These are phyloP conservation scores for Phlyctochytrium planicorne DNA, from an alignment of 192 early-diverging fungal species.

Conservation along the genomic window DNA sequence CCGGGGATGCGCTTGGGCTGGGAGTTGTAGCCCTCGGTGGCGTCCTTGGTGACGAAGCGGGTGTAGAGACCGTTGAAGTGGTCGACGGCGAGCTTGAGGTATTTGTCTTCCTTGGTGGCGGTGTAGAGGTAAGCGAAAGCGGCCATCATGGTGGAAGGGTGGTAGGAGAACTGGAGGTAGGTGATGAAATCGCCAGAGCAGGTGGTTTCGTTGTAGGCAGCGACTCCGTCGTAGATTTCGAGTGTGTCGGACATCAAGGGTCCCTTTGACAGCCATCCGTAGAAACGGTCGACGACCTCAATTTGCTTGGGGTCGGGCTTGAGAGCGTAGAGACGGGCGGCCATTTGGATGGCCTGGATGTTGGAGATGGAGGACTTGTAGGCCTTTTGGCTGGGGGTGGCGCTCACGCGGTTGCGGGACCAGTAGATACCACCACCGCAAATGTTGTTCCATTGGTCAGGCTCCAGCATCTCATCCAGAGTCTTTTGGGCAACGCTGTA, in stretches of 20 bases:
- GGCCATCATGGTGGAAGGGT: constrained; percentile 10
- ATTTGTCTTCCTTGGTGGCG: constrained; percentile 8
- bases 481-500: constrained; percentile 26
- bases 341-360: constrained; percentile 31
- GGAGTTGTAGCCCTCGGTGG: neutral
- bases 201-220: neutral
- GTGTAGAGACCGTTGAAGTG: neutral
- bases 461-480: constrained; percentile 34
- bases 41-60: neutral
- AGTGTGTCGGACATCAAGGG: neutral
- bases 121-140: constrained; percentile 9
- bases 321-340: constrained; percentile 33
- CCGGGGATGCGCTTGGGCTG: neutral
- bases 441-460: constrained; percentile 39
- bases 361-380: constrained; percentile 51
- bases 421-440: constrained; percentile 49
- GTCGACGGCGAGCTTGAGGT: constrained; percentile 15
- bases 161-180: constrained; percentile 20
- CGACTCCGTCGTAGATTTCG: constrained; percentile 22
- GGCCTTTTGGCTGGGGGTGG: neutral
- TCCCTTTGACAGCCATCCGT: constrained; percentile 33
- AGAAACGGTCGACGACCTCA: constrained; percentile 22
- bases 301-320: constrained; percentile 29
- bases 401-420: constrained; percentile 31
- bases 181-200: neutral